Percentiles rank a stretch among this genome's conserved stretches.
Evolutionary conservation across 345 rosid genomes (phyloP).

Genomic region (Eucalyptus virginea): DNA sequence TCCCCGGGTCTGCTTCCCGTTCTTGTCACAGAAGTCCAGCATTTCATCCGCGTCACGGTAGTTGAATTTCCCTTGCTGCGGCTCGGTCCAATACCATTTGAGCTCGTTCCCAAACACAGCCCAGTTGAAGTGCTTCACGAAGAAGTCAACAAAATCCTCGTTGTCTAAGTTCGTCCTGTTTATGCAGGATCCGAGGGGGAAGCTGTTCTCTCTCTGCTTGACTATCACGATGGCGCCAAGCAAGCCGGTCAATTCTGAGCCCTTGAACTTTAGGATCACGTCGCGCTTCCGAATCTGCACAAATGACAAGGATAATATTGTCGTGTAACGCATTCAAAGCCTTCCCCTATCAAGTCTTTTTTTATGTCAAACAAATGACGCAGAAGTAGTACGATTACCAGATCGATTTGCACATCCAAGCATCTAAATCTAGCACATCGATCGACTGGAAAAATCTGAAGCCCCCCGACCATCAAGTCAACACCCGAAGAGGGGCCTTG

Average conservation of each 20-base stretch:
- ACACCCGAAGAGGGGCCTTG: constrained; percentile 84
- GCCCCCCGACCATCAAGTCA: constrained; percentile 71
- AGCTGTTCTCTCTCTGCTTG: constrained; percentile 57
- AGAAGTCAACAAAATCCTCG: constrained; percentile 80
- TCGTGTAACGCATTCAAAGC: background rate
- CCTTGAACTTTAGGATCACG: constrained; percentile 54
- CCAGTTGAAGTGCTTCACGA: constrained; percentile 75
- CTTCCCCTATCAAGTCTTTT: background rate
- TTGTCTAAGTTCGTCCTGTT: constrained; percentile 77
- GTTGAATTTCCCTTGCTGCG: constrained; percentile 66
- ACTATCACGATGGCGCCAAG: constrained; percentile 46
- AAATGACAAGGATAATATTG: background rate
- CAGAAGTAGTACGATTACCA: constrained; percentile 20
- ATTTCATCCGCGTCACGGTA: constrained; percentile 83
- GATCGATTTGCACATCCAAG: constrained; percentile 51
- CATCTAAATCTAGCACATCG: constrained; percentile 44
- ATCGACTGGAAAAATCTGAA: constrained; percentile 78
- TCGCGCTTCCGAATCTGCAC: constrained; percentile 80
- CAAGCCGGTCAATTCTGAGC: constrained; percentile 15
- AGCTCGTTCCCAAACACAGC: constrained; percentile 90
- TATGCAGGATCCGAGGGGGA: constrained; percentile 83
- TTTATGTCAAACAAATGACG: background rate
- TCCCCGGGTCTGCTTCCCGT: constrained; percentile 58
- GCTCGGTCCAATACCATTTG: constrained; percentile 97
- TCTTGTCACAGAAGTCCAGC: constrained; percentile 55